phyloP scores from a whole-genome alignment of 2,329 filamentous ascomycete genomes.

The Aspergillus ustus region DNA sequence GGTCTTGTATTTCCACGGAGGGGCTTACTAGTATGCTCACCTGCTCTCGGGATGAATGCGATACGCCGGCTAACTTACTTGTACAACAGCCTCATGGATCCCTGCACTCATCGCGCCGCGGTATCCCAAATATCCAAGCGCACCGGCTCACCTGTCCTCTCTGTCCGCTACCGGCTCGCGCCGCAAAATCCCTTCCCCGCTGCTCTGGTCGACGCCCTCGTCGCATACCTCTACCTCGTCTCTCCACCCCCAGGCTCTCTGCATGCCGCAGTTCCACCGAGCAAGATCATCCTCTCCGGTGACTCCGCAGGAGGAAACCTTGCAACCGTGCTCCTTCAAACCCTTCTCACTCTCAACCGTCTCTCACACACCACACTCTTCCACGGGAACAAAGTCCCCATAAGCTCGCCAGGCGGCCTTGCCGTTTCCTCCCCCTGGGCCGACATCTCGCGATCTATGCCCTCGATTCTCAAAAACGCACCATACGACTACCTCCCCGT shows the following conservation, averaged over 20 bases:
- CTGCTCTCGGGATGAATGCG: neutral
- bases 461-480: slow-evolving; percentile 43
- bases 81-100: slow-evolving; percentile 47
- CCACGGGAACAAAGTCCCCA: slow-evolving; percentile 44
- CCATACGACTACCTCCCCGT: slow-evolving; percentile 47
- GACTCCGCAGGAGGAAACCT: slow-evolving; percentile 54
- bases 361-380: slow-evolving; percentile 42
- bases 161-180: slow-evolving; percentile 53
- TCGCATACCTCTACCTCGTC: slow-evolving; percentile 53
- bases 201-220: slow-evolving; percentile 51
- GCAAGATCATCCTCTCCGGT: slow-evolving; percentile 52
- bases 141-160: slow-evolving; percentile 47
- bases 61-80: neutral
- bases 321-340: slow-evolving; percentile 45
- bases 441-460: slow-evolving; percentile 49
- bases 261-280: slow-evolving; percentile 48
- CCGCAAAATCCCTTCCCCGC: slow-evolving; percentile 54
- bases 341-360: slow-evolving; percentile 47
- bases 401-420: slow-evolving; percentile 48
- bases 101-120: slow-evolving; percentile 46
- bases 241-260: slow-evolving; percentile 48
- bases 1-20: slow-evolving; percentile 54
- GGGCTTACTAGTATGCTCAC: slow-evolving; percentile 49
- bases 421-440: slow-evolving; percentile 48
- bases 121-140: slow-evolving; percentile 44